Percentiles rank a stretch among this genome's conserved stretches.
Conservation (phyloP, 768 basidiomycete species). For the Pluteus cervinus region DNA sequence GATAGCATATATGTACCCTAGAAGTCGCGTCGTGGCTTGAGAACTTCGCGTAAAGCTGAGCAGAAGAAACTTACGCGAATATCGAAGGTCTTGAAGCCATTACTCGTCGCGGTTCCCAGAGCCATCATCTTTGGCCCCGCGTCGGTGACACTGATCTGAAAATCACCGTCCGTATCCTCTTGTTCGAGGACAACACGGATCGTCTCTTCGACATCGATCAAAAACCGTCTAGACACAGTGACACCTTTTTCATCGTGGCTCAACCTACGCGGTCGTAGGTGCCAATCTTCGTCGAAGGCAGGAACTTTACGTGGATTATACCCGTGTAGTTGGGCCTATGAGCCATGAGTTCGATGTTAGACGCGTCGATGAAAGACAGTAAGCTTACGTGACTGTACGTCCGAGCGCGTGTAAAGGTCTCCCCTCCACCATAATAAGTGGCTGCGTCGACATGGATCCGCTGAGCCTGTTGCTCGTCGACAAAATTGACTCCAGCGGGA, state of each 20-base stretch:
- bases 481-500: conserved; percentile 57
- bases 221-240: conserved; percentile 77
- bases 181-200: conserved; percentile 95
- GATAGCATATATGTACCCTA: conserved; percentile 99
- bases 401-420: conserved; percentile 74
- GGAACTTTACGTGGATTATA: conserved; percentile 67
- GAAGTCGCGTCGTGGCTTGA: conserved; percentile 10
- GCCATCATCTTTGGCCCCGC: conserved; percentile 96
- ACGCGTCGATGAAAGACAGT: conserved; percentile 2
- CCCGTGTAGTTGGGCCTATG: conserved; percentile 64
- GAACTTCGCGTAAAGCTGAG: conserved; percentile 1
- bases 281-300: conserved; percentile 73
- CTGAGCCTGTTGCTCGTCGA: conserved; percentile 53
- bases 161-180: conserved; percentile 96
- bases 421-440: conserved; percentile 77
- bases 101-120: conserved; percentile 93
- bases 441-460: conserved; percentile 63
- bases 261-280: conserved; percentile 69
- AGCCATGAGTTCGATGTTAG: conserved; percentile 9
- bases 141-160: conserved; percentile 94
- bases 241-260: conserved; percentile 91
- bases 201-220: conserved; percentile 98
- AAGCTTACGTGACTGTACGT: conserved; percentile 80
- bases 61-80: conserved; percentile 57
- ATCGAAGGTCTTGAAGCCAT: conserved; percentile 97